Evolutionary conservation across 2,329 filamentous ascomycete species (phyloP).

Genomic region (Paracorniculantispora psalliotae): DNA sequence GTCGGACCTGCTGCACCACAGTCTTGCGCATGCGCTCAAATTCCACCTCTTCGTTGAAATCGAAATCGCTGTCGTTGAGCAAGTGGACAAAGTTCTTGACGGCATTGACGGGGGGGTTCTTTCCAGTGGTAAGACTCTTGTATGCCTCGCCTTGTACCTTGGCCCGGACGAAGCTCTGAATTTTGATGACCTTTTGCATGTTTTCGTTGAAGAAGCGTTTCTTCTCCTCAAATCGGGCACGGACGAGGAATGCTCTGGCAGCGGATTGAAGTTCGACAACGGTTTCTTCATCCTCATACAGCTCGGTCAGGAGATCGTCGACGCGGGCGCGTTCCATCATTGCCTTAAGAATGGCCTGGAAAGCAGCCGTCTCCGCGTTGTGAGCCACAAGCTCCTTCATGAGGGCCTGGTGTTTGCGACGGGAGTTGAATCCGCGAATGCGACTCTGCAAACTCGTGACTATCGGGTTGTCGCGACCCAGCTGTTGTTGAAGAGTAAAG

Average conservation of each 20-base stretch:
- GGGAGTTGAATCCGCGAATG: slow-evolving; percentile 59
- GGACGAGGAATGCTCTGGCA: slow-evolving; percentile 67
- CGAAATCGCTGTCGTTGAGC: slow-evolving; percentile 95
- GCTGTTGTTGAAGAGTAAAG: slow-evolving; percentile 43
- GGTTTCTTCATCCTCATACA: slow-evolving; percentile 78
- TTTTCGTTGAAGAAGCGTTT: slow-evolving; percentile 87
- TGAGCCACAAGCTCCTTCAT: slow-evolving; percentile 67
- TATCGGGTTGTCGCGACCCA: slow-evolving; percentile 52
- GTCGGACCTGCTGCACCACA: slow-evolving; percentile 92
- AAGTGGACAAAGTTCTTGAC: slow-evolving; percentile 98
- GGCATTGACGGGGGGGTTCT: slow-evolving; percentile 93
- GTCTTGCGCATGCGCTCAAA: slow-evolving; percentile 93
- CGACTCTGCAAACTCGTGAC: slow-evolving; percentile 63
- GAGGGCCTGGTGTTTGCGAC: slow-evolving; percentile 56
- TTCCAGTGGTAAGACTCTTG: slow-evolving; percentile 91
- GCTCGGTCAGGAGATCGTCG: slow-evolving; percentile 66
- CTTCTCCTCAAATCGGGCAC: slow-evolving; percentile 75
- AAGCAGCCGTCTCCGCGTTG: slow-evolving; percentile 58
- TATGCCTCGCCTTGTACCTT: slow-evolving; percentile 97
- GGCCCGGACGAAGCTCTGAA: slow-evolving; percentile 91
- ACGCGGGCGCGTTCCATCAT: slow-evolving; percentile 73
- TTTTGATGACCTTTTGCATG: slow-evolving; percentile 98
- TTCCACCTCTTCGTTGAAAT: slow-evolving; percentile 98
- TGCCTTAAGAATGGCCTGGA: slow-evolving; percentile 74
- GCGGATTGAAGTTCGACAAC: slow-evolving; percentile 71